phyloP scores from a whole-genome alignment of 306 rosid species.

The Begonia loranthoides region DNA sequence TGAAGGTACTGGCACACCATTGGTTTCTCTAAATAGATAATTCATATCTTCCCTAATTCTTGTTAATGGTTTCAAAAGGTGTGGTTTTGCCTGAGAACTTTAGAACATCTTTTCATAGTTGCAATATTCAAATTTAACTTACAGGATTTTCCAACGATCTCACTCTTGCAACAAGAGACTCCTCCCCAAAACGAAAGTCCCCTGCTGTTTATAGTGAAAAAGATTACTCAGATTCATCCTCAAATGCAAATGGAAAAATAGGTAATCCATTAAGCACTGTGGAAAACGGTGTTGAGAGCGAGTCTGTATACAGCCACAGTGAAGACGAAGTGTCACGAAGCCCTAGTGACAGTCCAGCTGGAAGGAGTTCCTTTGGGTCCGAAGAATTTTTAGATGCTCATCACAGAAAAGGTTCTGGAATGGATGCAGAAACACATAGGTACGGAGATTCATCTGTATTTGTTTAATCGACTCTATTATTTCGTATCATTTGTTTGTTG shows the following conservation, averaged over 20 bases:
- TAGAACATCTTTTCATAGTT: too few relatives aligned
- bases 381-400: conserved; percentile 37
- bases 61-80: too few relatives aligned
- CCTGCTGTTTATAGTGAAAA: conserved; percentile 28
- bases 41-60: too few relatives aligned
- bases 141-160: conserved; percentile 82
- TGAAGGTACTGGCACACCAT: conserved; percentile 40
- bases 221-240: conserved; percentile 36
- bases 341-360: conserved; percentile 57
- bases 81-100: too few relatives aligned
- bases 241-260: conserved; percentile 33
- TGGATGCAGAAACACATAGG: conserved; percentile 65
- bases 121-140: conserved; percentile 4
- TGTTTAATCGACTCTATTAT: background rate
- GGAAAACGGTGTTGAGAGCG: conserved; percentile 42
- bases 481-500: background rate
- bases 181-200: conserved; percentile 29
- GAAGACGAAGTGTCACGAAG: conserved; percentile 61
- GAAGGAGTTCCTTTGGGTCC: conserved; percentile 40
- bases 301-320: conserved; percentile 46
- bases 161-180: conserved; percentile 24
- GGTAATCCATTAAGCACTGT: conserved; percentile 22
- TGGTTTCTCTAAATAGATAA: too few relatives aligned
- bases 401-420: conserved; percentile 42
- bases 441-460: conserved; percentile 5